Conservation (phyloP, 352 stramenopile species). For the Blastocystis sp. region DNA sequence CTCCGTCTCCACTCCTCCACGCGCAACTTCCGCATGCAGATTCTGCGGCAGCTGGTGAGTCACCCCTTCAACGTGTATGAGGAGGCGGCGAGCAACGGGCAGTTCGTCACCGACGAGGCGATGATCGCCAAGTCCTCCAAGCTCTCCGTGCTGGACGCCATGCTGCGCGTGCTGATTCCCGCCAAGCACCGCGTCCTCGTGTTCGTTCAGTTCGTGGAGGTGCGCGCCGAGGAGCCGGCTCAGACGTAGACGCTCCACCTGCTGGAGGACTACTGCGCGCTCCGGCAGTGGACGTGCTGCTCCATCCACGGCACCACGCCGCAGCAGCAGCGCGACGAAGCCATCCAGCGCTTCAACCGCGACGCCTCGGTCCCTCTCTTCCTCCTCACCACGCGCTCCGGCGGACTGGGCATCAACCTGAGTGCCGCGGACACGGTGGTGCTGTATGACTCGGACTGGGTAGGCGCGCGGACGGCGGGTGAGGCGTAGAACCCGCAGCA, state of each 20-base stretch:
- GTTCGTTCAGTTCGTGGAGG: slow-evolving; percentile 83
- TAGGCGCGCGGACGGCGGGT: not conserved
- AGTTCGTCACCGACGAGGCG: slow-evolving; percentile 33
- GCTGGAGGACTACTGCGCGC: slow-evolving; percentile 87
- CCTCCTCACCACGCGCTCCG: slow-evolving; percentile 93
- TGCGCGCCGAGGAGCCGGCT: not conserved
- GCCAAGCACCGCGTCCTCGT: slow-evolving; percentile 86
- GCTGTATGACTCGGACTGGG: slow-evolving; percentile 98
- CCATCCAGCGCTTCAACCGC: slow-evolving; percentile 97
- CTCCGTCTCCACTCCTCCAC: slow-evolving; percentile 4
- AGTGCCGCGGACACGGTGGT: slow-evolving; percentile 97
- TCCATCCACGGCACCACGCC: slow-evolving; percentile 93
- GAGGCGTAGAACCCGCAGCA: slow-evolving; percentile 88
- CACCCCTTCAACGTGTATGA: slow-evolving; percentile 71
- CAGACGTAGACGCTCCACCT: slow-evolving; percentile 86
- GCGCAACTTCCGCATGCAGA: slow-evolving; percentile 66
- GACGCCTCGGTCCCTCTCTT: slow-evolving; percentile 89
- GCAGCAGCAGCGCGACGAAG: slow-evolving; percentile 91
- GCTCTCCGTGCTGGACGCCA: slow-evolving; percentile 85
- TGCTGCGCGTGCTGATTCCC: slow-evolving; percentile 85
- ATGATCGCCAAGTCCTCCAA: slow-evolving; percentile 77
- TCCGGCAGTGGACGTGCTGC: slow-evolving; percentile 84
- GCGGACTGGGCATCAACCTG: slow-evolving; percentile 95
- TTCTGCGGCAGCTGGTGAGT: slow-evolving; percentile 58
- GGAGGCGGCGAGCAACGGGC: not conserved